Percentiles rank a stretch among this genome's conserved stretches.
Conservation (phyloP, 2,329 filamentous ascomycete genomes). For the Penicillium vulpinum region DNA sequence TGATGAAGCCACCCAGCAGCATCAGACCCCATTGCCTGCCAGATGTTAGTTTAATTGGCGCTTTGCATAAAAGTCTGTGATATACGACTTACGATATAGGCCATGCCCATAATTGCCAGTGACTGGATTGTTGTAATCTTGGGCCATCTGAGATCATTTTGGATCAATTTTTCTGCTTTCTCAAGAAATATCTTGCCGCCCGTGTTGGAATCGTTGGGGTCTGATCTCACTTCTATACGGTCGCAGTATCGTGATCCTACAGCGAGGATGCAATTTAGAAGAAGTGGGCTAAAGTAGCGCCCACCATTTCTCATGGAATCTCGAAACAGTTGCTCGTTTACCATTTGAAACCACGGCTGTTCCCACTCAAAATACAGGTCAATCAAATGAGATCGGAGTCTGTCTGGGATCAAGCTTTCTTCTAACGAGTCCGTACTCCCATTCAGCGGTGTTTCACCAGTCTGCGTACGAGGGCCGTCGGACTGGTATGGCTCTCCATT, state of each 20-base stretch:
- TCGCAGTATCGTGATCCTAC: slow-evolving; percentile 38
- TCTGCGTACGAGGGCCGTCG: slow-evolving; percentile 2
- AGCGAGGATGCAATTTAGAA: slow-evolving; percentile 39
- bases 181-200: slow-evolving; percentile 36
- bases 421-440: neutral
- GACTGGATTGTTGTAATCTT: slow-evolving; percentile 42
- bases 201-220: slow-evolving; percentile 35
- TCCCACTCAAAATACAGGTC: slow-evolving; percentile 42
- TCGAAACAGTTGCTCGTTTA: slow-evolving; percentile 40
- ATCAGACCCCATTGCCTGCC: slow-evolving; percentile 37
- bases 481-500: slow-evolving; percentile 5
- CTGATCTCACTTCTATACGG: slow-evolving; percentile 30
- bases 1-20: slow-evolving; percentile 41
- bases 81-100: slow-evolving; percentile 28
- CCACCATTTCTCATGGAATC: slow-evolving; percentile 28
- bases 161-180: slow-evolving; percentile 25
- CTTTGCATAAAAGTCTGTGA: neutral
- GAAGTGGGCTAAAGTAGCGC: slow-evolving; percentile 33
- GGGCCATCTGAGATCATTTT: slow-evolving; percentile 28
- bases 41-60: neutral
- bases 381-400: slow-evolving; percentile 33
- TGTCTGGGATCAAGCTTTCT: slow-evolving; percentile 16
- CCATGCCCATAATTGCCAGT: slow-evolving; percentile 31
- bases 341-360: slow-evolving; percentile 39
- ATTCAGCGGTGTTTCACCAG: neutral